Conservation (phyloP, 768 basidiomycete genomes). For the Kwoniella pini region DNA sequence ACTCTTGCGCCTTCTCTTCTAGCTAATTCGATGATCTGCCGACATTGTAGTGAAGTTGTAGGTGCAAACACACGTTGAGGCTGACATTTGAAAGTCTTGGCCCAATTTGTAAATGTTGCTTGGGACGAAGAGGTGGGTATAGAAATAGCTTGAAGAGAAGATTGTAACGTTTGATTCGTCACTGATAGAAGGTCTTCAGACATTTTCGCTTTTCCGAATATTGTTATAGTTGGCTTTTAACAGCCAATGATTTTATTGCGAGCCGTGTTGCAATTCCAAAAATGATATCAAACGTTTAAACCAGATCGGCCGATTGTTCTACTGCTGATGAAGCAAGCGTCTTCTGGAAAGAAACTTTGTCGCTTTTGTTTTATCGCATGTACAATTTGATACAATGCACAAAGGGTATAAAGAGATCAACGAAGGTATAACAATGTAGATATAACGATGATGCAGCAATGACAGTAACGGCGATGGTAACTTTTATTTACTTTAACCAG, state of each 20-base stretch:
- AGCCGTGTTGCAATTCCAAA: no score
- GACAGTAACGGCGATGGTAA: neutral
- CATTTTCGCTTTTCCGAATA: neutral
- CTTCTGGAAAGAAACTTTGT: no score
- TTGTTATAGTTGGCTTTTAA: no score
- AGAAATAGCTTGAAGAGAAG: conserved; percentile 29
- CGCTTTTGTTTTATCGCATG: no score
- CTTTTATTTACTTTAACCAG: neutral
- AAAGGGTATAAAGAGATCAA: neutral
- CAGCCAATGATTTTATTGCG: no score
- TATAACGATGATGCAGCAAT: neutral
- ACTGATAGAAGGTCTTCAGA: conserved; percentile 12
- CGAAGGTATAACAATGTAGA: neutral
- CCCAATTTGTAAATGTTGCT: conserved; percentile 78
- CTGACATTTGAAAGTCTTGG: conserved; percentile 63
- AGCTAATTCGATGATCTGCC: conserved; percentile 76
- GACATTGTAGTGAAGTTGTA: conserved; percentile 66
- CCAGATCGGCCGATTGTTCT: conserved; percentile 3
- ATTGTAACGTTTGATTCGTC: conserved; percentile 16
- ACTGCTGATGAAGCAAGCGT: neutral
- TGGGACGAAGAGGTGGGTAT: conserved; percentile 32
- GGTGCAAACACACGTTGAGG: conserved; percentile 68
- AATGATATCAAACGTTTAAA: neutral
- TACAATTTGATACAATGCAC: neutral
- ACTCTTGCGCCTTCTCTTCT: conserved; percentile 69